Conservation (phyloP, 1,139 yeast genomes). For the Sugiyamaella novakii region DNA sequence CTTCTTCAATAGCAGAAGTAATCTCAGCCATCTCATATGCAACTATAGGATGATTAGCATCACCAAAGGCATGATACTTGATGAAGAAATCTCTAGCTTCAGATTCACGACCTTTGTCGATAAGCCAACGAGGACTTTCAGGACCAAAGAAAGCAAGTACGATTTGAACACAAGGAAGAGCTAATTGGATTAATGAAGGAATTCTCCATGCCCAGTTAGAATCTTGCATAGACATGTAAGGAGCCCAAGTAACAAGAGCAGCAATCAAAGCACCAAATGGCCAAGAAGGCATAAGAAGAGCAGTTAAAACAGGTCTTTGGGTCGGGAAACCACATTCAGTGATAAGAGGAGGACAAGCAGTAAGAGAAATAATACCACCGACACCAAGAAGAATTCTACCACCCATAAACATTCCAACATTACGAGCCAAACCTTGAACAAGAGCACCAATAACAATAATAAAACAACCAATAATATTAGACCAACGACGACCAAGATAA, state of each 20-base stretch:
- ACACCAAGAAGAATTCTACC: constrained; percentile 94
- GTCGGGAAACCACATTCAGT: constrained; percentile 46
- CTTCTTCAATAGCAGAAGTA: constrained; percentile 23
- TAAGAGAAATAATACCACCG: constrained; percentile 77
- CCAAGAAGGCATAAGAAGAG: constrained; percentile 54
- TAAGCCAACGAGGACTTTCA: constrained; percentile 78
- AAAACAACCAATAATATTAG: constrained; percentile 75
- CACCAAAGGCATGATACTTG: constrained; percentile 31
- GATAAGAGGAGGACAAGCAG: constrained; percentile 29
- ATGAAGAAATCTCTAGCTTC: constrained; percentile 65
- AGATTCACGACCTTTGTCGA: constrained; percentile 65
- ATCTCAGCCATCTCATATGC: constrained; percentile 28
- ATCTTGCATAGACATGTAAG: constrained; percentile 36
- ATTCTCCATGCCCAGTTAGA: constrained; percentile 49
- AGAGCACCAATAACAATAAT: constrained; percentile 82
- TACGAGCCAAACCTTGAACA: constrained; percentile 74
- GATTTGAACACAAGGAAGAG: constrained; percentile 44
- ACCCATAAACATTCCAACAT: constrained; percentile 86
- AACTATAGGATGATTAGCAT: constrained; percentile 24
- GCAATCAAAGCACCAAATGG: constrained; percentile 58
- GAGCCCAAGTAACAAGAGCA: constrained; percentile 56
- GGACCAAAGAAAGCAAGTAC: constrained; percentile 42
- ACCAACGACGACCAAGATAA: constrained; percentile 75
- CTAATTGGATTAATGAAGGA: constrained; percentile 48
- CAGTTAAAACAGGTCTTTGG: constrained; percentile 51